phyloP scores from a whole-genome alignment of 129 eudicot species.

The Flaveria linearis region DNA sequence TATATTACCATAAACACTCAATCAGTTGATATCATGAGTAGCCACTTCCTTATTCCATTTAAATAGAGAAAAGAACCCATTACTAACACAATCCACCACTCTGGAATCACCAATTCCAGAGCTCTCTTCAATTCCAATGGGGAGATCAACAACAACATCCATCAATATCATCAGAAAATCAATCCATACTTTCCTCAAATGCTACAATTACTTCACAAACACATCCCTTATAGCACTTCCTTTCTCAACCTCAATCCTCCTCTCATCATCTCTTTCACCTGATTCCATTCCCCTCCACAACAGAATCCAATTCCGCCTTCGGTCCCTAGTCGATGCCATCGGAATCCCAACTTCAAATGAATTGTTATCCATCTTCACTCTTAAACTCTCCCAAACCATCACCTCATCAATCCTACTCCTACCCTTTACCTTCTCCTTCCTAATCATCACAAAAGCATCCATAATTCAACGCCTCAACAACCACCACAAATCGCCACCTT shows the following conservation, averaged over 20 bases:
- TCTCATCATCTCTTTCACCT: slow-evolving; percentile 45
- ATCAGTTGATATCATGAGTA: background rate
- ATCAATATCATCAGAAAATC: slow-evolving; percentile 58
- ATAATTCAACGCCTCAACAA: slow-evolving; percentile 44
- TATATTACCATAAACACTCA: slow-evolving; percentile 4
- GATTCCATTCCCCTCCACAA: slow-evolving; percentile 45
- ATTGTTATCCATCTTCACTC: slow-evolving; percentile 44
- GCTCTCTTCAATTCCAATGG: slow-evolving; percentile 39
- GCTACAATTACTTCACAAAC: slow-evolving; percentile 62
- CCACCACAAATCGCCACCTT: slow-evolving; percentile 18
- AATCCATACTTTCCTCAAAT: slow-evolving; percentile 50
- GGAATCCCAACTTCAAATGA: slow-evolving; percentile 55
- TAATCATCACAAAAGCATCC: slow-evolving; percentile 62
- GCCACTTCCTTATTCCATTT: slow-evolving; percentile 27
- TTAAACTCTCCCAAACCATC: slow-evolving; percentile 75
- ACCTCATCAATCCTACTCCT: slow-evolving; percentile 50
- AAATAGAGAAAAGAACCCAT: slow-evolving; percentile 15
- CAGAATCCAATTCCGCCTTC: slow-evolving; percentile 45
- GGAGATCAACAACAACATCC: slow-evolving; percentile 34
- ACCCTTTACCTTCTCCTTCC: slow-evolving; percentile 68
- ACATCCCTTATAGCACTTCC: slow-evolving; percentile 56
- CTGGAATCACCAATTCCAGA: slow-evolving; percentile 28
- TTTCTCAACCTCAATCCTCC: slow-evolving; percentile 54
- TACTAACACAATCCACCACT: slow-evolving; percentile 18
- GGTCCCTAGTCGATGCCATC: slow-evolving; percentile 41